Percentiles rank a stretch among this genome's conserved stretches.
Conservation (phyloP, 768 basidiomycete species). For the Amyloporia xantha region DNA sequence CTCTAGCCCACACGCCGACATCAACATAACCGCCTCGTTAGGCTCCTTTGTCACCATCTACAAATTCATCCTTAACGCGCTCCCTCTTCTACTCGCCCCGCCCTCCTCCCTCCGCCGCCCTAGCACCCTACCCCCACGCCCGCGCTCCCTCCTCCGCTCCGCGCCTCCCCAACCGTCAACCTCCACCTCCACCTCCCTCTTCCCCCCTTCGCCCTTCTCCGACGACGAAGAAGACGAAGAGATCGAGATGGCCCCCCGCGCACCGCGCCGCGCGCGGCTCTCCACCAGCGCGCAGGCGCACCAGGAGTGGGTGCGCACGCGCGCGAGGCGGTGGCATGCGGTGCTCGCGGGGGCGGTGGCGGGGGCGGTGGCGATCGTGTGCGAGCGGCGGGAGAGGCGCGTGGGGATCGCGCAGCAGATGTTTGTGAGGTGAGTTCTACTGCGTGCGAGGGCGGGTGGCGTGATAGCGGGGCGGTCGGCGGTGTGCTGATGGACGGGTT, state of each 20-base stretch:
- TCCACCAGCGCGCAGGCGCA: conserved; percentile 61
- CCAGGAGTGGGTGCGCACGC: conserved; percentile 55
- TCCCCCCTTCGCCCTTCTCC: conserved; percentile 10
- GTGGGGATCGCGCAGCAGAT: conserved; percentile 76
- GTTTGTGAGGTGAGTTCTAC: conserved; percentile 74
- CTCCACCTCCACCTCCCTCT: neutral
- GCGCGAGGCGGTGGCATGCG: conserved; percentile 72
- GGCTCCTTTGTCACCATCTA: conserved; percentile 75
- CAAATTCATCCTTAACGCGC: conserved; percentile 70
- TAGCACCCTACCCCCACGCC: conserved; percentile 16
- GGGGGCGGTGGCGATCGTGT: conserved; percentile 67
- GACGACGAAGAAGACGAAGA: conserved; percentile 18
- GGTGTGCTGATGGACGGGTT: no score
- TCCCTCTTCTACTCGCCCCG: conserved; percentile 63
- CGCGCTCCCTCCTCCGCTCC: conserved; percentile 14
- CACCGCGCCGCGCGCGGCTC: conserved; percentile 36
- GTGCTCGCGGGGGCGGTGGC: conserved; percentile 72
- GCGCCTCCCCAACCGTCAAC: neutral
- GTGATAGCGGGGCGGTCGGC: no score
- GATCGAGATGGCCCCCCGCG: conserved; percentile 11
- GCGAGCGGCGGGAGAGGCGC: conserved; percentile 64
- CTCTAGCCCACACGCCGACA: neutral
- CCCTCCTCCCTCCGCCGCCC: conserved; percentile 26
- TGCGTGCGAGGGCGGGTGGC: no score
- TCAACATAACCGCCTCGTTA: conserved; percentile 19